Evolutionary conservation across 306 rosid species (phyloP).

Genomic region (Astragalus glycyphyllos): DNA sequence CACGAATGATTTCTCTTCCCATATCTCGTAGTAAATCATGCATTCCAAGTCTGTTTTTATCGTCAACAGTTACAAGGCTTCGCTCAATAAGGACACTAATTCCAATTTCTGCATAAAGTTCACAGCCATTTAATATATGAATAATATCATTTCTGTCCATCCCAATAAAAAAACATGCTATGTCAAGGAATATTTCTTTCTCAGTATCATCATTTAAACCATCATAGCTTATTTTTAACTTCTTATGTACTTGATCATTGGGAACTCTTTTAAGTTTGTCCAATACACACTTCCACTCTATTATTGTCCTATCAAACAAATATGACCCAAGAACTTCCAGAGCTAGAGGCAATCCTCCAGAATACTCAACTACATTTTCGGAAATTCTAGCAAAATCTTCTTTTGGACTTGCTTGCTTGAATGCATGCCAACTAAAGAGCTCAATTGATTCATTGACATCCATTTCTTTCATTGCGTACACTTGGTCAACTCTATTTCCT

Average conservation of each 20-base stretch:
- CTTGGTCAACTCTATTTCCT: background rate
- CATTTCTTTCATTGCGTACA: background rate
- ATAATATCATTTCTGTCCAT: too few relatives aligned
- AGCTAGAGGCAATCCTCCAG: constrained; percentile 6
- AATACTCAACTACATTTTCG: background rate
- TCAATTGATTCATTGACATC: background rate
- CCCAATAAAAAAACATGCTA: too few relatives aligned
- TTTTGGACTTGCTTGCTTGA: background rate
- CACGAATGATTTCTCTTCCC: constrained; percentile 19
- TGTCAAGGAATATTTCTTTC: too few relatives aligned
- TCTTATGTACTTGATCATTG: background rate
- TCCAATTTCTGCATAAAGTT: constrained; percentile 11
- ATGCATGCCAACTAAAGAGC: background rate
- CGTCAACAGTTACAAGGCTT: background rate
- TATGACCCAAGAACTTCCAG: background rate
- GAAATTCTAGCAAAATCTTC: background rate
- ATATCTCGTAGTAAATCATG: constrained; percentile 9
- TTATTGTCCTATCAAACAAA: background rate
- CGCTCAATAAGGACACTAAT: constrained; percentile 6
- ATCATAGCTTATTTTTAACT: constrained; percentile 5
- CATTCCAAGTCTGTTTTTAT: background rate
- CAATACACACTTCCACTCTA: background rate
- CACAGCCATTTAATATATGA: too few relatives aligned
- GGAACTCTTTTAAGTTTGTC: constrained; percentile 4
- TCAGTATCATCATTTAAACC: background rate